Percentiles rank a stretch among this genome's conserved stretches.
Conservation (phyloP, 2,329 filamentous ascomycete genomes). For the Didymella exigua region DNA sequence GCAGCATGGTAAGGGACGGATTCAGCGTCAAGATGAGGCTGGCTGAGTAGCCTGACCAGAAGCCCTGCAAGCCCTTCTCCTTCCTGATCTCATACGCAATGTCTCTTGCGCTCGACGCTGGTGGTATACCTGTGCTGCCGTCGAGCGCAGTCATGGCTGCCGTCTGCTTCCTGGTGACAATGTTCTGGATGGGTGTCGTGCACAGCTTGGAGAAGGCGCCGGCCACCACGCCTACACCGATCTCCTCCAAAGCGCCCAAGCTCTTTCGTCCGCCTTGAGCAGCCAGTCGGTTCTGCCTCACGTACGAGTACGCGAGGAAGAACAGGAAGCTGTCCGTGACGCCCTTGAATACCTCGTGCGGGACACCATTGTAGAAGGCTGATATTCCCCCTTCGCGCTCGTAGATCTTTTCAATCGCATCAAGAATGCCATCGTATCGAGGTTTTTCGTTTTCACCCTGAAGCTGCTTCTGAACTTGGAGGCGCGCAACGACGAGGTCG, state of each 20-base stretch:
- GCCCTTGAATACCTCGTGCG: constrained; percentile 53
- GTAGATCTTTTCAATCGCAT: constrained; percentile 75
- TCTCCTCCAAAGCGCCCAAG: constrained; percentile 71
- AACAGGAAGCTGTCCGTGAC: constrained; percentile 79
- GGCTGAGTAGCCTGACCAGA: constrained; percentile 90
- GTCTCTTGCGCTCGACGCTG: constrained; percentile 53
- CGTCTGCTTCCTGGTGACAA: constrained; percentile 82
- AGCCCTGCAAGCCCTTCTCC: constrained; percentile 74
- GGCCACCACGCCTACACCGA: constrained; percentile 74
- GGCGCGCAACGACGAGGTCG: constrained; percentile 78
- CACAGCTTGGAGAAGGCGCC: constrained; percentile 76
- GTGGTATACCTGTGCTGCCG: constrained; percentile 35
- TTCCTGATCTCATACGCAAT: constrained; percentile 68
- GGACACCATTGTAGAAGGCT: constrained; percentile 66
- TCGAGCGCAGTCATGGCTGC: constrained; percentile 58
- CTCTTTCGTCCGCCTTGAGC: constrained; percentile 35
- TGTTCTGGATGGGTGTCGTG: constrained; percentile 80
- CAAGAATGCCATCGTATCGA: constrained; percentile 69
- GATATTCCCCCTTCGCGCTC: constrained; percentile 69
- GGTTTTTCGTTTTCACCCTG: constrained; percentile 47
- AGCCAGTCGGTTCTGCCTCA: constrained; percentile 53
- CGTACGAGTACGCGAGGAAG: constrained; percentile 77
- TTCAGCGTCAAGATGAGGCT: constrained; percentile 81
- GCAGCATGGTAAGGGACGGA: constrained; percentile 82
- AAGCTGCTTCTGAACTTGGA: constrained; percentile 76